Evolutionary conservation across 140 eudicot genomes (phyloP), one percentile per base, ranked within the genome.

Genomic region (Oenanthe javanica): DNA sequence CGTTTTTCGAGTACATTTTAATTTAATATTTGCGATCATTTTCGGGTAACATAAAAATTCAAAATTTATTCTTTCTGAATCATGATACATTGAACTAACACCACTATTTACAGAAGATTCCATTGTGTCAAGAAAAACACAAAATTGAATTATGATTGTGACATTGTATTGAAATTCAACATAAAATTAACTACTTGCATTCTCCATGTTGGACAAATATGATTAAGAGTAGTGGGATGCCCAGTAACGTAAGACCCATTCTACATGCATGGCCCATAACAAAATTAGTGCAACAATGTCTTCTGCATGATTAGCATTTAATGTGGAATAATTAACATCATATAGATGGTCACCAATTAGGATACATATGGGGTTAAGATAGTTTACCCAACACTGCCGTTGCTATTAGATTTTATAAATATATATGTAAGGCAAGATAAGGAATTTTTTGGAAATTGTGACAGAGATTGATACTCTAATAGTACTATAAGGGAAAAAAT

Each of bases 271-370:
- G 79, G 79, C 79, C 47, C 63, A 75, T 49, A 2, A 10, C 63
- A 75, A 15, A 13, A 14, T 75, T 14, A 10, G 57, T 5, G 14
- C 42, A 75, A 12, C 78, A 75, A 5, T 75, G 78, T 75, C 64
- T 75, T 7, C 79, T 23, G 19, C 10, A 75, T 75, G 79, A 75
- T 75, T 75, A 40, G 63, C 79, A 75, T 75, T 75, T 4, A 49
- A 75, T 48, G 79, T 46, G 31, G 13, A 47, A 25, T 75, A 9
- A 42, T 45, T 0, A 18, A 21, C 2, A 50, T 74, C 21, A 9
- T n/a, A 11, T n/a, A 47, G 8, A 47, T 46, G 42, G 2, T 46
- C 55, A 74, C 57, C 18, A 47, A 21, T 47, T 4, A 74, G 77
- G 77, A 74, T n/a, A n/a, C 57, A 74, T 9, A 45, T 45, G 42